A percentile compares a stretch with the other conserved stretches of the same genome.
phyloP scores from a whole-genome alignment of 2,329 filamentous ascomycete genomes.

The Sphaerostilbella broomeana region DNA sequence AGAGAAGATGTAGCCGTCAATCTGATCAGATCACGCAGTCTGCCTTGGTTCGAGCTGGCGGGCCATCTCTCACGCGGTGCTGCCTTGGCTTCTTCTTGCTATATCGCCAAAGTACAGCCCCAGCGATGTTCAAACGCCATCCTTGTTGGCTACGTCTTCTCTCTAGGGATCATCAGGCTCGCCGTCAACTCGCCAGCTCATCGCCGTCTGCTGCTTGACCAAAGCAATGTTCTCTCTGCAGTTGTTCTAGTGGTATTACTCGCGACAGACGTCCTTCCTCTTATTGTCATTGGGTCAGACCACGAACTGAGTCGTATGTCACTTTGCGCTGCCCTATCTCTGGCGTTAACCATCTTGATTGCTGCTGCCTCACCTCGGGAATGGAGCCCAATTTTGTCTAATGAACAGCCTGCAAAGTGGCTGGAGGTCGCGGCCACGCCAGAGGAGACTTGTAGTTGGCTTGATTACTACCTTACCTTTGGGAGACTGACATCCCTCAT shows the following conservation, averaged over 20 bases:
- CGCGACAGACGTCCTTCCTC: background rate
- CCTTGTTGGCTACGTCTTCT: background rate
- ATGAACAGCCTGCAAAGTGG: background rate
- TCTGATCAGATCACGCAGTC: too few species aligned
- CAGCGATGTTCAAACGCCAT: too few species aligned
- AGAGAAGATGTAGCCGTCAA: too few species aligned
- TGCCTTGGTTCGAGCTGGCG: too few species aligned
- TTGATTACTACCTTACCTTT: constrained; percentile 35
- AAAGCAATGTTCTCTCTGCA: background rate
- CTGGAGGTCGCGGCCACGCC: constrained; percentile 26
- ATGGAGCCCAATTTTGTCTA: background rate
- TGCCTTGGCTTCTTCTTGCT: too few species aligned
- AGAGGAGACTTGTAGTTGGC: constrained; percentile 40
- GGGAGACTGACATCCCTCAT: constrained; percentile 37
- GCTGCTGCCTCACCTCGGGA: background rate
- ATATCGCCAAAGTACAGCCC: too few species aligned
- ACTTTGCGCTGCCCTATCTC: background rate
- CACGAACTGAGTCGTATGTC: background rate
- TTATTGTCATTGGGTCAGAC: background rate
- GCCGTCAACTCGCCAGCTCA: background rate
- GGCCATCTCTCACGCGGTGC: too few species aligned
- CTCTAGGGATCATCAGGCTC: background rate
- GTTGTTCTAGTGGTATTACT: background rate
- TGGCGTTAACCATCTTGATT: too few species aligned
- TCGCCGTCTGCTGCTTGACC: background rate